Evolutionary conservation across 768 basidiomycete genomes (phyloP).

Genomic region (Boletellus ananas): DNA sequence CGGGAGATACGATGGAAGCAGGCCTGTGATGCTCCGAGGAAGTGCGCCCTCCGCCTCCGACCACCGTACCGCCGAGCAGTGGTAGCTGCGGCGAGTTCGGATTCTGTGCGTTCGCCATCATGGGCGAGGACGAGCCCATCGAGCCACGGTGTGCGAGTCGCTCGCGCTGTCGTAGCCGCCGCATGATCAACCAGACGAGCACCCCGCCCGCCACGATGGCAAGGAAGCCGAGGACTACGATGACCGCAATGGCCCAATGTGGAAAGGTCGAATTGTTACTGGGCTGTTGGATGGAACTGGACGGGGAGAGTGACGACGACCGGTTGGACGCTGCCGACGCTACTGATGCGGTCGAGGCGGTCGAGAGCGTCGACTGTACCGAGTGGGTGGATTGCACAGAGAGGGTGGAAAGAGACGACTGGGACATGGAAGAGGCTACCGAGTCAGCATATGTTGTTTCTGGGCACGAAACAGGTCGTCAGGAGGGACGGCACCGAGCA

Average conservation of each 20-base stretch:
- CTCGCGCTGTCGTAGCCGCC: slow-evolving; percentile 56
- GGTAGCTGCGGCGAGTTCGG: slow-evolving; percentile 45
- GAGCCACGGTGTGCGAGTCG: slow-evolving; percentile 60
- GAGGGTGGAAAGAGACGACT: slow-evolving; percentile 31
- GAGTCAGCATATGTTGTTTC: slow-evolving; percentile 77
- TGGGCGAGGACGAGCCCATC: slow-evolving; percentile 77
- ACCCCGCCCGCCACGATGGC: slow-evolving; percentile 69
- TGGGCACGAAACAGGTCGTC: slow-evolving; percentile 24
- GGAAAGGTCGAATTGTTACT: slow-evolving; percentile 52
- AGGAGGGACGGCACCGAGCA: slow-evolving; percentile 3
- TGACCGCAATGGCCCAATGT: slow-evolving; percentile 89
- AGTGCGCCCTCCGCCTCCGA: slow-evolving; percentile 31
- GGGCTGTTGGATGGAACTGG: slow-evolving; percentile 46
- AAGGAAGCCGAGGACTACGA: slow-evolving; percentile 80
- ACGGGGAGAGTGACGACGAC: slow-evolving; percentile 19
- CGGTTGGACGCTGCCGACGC: slow-evolving; percentile 37
- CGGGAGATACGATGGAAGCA: slow-evolving; percentile 48
- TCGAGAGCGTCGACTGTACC: slow-evolving; percentile 24
- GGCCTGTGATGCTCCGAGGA: slow-evolving; percentile 34
- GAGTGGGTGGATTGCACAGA: slow-evolving; percentile 36
- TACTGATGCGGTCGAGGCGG: slow-evolving; percentile 36
- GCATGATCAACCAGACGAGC: slow-evolving; percentile 69
- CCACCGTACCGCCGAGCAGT: slow-evolving; percentile 35
- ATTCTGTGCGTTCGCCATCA: slow-evolving; percentile 65
- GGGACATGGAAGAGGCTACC: slow-evolving; percentile 54